Percentiles rank a stretch among this genome's conserved stretches.
These are phyloP conservation scores for Apiotrichum laibachii DNA, from an alignment of 1,284 basidiomycete genomes.

Conservation along the genomic window DNA sequence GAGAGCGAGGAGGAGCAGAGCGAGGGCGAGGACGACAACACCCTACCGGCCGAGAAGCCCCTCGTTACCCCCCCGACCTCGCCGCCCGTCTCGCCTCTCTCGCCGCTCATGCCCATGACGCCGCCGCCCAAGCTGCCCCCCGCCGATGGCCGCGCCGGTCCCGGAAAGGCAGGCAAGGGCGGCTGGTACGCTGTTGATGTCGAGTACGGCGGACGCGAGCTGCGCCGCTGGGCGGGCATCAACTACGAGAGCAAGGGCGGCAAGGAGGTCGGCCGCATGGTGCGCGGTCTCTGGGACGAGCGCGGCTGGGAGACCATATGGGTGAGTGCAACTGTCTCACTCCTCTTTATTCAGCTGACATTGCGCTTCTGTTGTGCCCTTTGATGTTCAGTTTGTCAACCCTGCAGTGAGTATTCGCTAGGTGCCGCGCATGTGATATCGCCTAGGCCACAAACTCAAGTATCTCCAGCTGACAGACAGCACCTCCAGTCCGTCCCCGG, in stretches of 20 bases:
- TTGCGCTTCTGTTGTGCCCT: too few relatives aligned
- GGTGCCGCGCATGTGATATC: too few relatives aligned
- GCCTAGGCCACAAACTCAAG: too few relatives aligned
- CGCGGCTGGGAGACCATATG: slow-evolving; percentile 49
- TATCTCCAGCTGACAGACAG: slow-evolving; percentile 11
- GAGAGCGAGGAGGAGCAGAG: background rate
- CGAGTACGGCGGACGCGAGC: slow-evolving; percentile 28
- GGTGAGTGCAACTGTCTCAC: slow-evolving; percentile 23
- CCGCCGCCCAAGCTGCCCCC: background rate
- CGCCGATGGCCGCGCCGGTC: background rate
- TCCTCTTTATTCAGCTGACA: background rate
- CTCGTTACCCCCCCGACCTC: background rate
- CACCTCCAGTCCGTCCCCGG: slow-evolving; percentile 47
- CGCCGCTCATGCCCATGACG: background rate
- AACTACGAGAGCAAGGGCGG: slow-evolving; percentile 36
- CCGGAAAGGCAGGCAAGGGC: slow-evolving; percentile 3
- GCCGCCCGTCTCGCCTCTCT: background rate
- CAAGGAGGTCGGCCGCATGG: slow-evolving; percentile 45
- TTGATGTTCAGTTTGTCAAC: slow-evolving; percentile 31
- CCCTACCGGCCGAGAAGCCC: background rate
- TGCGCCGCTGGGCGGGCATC: slow-evolving; percentile 38
- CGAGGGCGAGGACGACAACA: background rate
- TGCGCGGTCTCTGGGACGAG: slow-evolving; percentile 45
- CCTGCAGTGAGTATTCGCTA: slow-evolving; percentile 14
- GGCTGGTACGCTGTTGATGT: slow-evolving; percentile 41